Conservation (phyloP, 2,329 filamentous ascomycete genomes). For the Ceratocystis lukuohia region DNA sequence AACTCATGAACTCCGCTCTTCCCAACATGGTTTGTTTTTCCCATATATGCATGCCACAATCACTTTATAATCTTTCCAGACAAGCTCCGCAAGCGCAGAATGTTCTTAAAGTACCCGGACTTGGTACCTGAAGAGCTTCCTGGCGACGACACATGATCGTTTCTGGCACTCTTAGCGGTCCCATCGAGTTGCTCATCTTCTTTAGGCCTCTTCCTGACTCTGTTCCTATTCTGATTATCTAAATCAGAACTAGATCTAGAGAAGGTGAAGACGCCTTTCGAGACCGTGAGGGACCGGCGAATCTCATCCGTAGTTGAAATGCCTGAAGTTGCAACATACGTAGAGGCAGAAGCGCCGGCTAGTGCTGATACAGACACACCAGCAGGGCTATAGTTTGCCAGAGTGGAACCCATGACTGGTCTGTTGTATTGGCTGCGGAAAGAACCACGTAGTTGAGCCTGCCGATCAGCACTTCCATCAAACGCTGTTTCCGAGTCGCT, state of each 20-base stretch:
- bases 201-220: background rate
- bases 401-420: conserved; percentile 22
- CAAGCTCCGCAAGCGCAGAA: background rate
- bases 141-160: background rate
- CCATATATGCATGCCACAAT: background rate
- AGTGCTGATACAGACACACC: background rate
- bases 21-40: background rate
- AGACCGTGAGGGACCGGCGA: conserved; percentile 10
- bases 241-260: background rate
- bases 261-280: background rate
- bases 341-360: background rate
- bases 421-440: conserved; percentile 22
- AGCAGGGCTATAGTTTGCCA: background rate
- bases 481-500: background rate
- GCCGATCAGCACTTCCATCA: conserved; percentile 17
- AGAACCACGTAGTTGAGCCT: conserved; percentile 3
- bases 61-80: background rate
- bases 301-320: conserved; percentile 17
- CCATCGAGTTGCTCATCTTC: conserved; percentile 2
- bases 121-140: background rate
- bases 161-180: background rate
- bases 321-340: background rate
- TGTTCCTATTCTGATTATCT: background rate
- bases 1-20: too few relatives aligned
- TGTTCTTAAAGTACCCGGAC: background rate